Base-by-base conservation (phyloP, 768 basidiomycete genomes). In the Tylopilus sp. region DNA sequence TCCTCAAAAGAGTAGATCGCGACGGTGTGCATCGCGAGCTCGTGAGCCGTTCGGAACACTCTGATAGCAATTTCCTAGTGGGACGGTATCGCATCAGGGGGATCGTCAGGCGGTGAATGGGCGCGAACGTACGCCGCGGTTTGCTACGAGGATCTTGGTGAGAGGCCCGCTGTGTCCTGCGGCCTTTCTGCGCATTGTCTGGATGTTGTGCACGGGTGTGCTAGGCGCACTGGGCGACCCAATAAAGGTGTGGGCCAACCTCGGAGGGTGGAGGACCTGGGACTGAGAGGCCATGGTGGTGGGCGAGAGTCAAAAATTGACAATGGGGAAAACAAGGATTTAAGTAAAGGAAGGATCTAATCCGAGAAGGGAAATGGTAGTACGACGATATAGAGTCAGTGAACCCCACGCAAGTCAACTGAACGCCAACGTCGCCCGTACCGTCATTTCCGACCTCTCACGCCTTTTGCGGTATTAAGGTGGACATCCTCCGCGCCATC, bases 1-100 rank as follows among this genome's bases (percentile, higher is more conserved):
- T 99, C 97, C 74, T 99, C 97, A 66, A 78, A 90, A 10, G 95
- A 98, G 75, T 91, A 98, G 75, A 99, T 98, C 33, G 97, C 97
- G 50, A 98, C 97, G 43, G 95, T 97, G 70, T 95, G 92, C 95
- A 98, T 97, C 10, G 95, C 97, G 53, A 99, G 80, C 67, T 99
- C 97, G 75, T 99, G 97, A 44, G 97, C 91, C 1, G 95, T 98
- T 64, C 95, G 80, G 80, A 99, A 98, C 38, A 99, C 94, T 65
- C 97, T 90, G 62, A 99, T 93, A 25, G 97, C 97, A 70, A 99
- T 99, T 88, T 99, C 94, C 91, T 93, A 65, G 33, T 13, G 56
- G 47, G 45, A 4, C 56, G 45, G 38, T 26, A 35, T 48, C 12
- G 39, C 21, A 10, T 56, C 26, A 52, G 40, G 13, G 33, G 51